Conservation (phyloP, 176 grass and related monocot species). For the Elaeis guineensis region DNA sequence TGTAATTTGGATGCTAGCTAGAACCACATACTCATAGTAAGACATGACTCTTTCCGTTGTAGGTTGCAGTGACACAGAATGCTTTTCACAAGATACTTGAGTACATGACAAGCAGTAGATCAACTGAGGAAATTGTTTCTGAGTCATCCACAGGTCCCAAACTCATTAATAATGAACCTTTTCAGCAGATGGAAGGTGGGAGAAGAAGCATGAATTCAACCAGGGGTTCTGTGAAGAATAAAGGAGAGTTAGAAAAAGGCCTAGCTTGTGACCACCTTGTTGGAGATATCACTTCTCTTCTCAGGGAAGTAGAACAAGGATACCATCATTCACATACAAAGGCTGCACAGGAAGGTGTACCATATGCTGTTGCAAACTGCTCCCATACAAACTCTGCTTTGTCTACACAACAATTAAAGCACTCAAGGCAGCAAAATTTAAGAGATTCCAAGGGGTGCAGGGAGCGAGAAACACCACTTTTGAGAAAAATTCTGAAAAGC, state of each 20-base stretch:
- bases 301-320: conserved; percentile 24
- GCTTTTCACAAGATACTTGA: conserved; percentile 62
- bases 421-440: conserved; percentile 17
- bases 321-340: conserved; percentile 1
- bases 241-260: conserved; percentile 31
- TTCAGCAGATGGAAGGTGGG: conserved; percentile 20
- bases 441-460: conserved; percentile 22
- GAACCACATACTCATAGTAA: neutral
- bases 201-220: conserved; percentile 25
- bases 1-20: neutral
- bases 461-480: conserved; percentile 29
- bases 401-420: conserved; percentile 20
- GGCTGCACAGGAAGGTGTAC: conserved; percentile 10
- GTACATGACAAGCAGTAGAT: conserved; percentile 56
- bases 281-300: conserved; percentile 74
- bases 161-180: conserved; percentile 20
- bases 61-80: conserved; percentile 68
- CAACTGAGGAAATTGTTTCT: conserved; percentile 21
- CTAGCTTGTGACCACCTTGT: conserved; percentile 40
- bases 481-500: conserved; percentile 65
- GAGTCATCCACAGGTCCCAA: conserved; percentile 2
- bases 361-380: conserved; percentile 24
- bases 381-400: conserved; percentile 18
- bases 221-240: conserved; percentile 20
- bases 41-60: conserved; percentile 20